These are phyloP conservation scores for Camelina hispida DNA, from an alignment of 345 rosid species.

Conservation along the genomic window DNA sequence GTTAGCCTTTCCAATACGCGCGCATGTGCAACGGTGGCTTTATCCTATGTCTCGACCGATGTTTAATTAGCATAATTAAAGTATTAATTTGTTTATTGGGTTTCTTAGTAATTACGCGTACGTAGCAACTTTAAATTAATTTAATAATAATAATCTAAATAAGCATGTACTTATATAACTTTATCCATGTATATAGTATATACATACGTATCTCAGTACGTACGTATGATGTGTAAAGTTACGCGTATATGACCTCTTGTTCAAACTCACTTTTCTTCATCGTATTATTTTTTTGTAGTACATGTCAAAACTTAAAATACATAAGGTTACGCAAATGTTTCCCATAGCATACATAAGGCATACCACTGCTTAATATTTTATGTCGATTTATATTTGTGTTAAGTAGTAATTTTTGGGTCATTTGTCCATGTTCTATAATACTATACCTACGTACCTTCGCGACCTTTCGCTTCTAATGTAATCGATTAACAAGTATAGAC, in stretches of 20 bases:
- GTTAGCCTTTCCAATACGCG: conserved; percentile 6
- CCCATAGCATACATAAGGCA: no score
- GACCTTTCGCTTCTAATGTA: neutral
- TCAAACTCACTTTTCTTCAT: conserved; percentile 40
- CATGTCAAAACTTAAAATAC: conserved; percentile 1
- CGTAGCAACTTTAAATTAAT: conserved; percentile 1
- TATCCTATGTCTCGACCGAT: conserved; percentile 12
- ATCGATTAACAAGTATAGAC: neutral
- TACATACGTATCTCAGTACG: conserved; percentile 4
- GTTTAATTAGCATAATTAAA: neutral
- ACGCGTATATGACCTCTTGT: conserved; percentile 41
- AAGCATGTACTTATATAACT: neutral
- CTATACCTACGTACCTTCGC: neutral
- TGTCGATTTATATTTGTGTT: neutral
- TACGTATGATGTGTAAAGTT: conserved; percentile 37
- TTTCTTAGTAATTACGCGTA: conserved; percentile 21
- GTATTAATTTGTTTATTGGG: neutral
- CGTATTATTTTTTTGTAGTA: conserved; percentile 1
- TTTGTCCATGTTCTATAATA: neutral
- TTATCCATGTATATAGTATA: conserved; percentile 5
- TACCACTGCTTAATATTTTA: no score
- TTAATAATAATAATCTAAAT: neutral
- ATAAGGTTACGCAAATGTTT: neutral
- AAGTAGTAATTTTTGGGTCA: neutral
- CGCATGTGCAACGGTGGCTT: conserved; percentile 24